Base-by-base conservation (phyloP, 768 basidiomycete genomes). In the Saitozyma sp. region DNA sequence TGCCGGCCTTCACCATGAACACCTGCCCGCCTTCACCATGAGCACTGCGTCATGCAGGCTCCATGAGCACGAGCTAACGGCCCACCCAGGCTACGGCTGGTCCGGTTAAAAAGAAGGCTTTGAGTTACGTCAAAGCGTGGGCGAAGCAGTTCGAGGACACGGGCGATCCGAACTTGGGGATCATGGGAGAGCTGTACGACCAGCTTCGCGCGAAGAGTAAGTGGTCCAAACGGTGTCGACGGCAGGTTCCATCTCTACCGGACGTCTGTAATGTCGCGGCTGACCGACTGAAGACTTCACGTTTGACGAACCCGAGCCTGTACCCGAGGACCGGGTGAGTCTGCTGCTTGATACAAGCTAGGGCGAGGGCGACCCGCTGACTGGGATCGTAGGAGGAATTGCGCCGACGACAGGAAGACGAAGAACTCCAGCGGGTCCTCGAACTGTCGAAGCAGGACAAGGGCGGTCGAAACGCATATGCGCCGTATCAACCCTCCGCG, bases 401-500 rank as follows among this genome's bases (percentile, higher is more conserved):
- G 11, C 85, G 86, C 49, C 85, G 90, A 11, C 83, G 91, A 11
- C 85, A 85, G 62, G 95, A 98, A 75, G 95, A 97, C 72, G 95
- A 95, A 73, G 95, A 98, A 68, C 86, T 98, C 2, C 90, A 92
- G 73, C 86, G 92, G 6, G 95, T 88, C 0, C 83, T 98, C 37
- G 93, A 95, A 74, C 87, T 96, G 81, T 91, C 89, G n/a, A 88
- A 92, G 81, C 87, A 88, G 58, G 93, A 97, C 76, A 89, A 88
- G 66, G 93, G 93, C 10, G 93, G 92, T 0, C 84, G 91, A 53
- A 69, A 75, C 16, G 57, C 63, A 19, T 58, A 62, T 38, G n/a
- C 56, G 41, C 16, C 49, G 2, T 67, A 65, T 43, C 65, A 65
- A 50, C 63, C 68, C 9, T 54, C 59, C 10, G 45, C 54, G 10